These are phyloP conservation scores for Eutrema salsugineum DNA, from an alignment of 441 rosid species.

Conservation along the genomic window DNA sequence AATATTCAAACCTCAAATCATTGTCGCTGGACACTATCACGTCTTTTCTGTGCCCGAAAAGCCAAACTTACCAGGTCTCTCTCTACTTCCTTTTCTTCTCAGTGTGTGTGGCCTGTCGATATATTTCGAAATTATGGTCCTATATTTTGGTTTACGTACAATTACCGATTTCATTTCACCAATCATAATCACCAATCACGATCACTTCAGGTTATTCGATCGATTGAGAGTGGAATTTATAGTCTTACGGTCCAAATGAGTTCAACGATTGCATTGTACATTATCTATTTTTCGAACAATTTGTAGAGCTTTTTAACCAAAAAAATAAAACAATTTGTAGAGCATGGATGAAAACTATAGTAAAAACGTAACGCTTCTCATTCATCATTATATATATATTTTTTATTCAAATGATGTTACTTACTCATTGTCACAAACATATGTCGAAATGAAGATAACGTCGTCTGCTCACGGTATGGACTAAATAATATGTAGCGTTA, in stretches of 20 bases:
- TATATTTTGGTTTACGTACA: conserved; percentile 1
- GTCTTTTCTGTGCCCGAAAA: conserved; percentile 29
- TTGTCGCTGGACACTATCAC: background rate
- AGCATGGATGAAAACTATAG: background rate
- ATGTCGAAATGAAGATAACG: no score
- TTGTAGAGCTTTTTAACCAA: no score
- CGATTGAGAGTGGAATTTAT: background rate
- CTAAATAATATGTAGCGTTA: background rate
- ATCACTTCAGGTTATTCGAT: background rate
- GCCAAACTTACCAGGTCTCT: conserved; percentile 3
- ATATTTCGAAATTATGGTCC: background rate
- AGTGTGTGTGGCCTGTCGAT: background rate
- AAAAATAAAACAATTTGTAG: background rate
- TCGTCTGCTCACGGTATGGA: no score
- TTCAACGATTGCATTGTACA: background rate
- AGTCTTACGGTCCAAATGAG: background rate
- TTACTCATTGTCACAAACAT: no score
- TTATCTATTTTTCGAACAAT: background rate
- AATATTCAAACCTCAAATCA: background rate
- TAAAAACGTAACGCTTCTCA: background rate
- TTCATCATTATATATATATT: no score
- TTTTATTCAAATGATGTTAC: no score
- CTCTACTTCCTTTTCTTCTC: background rate
- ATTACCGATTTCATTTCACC: background rate
- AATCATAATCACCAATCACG: background rate